Evolutionary conservation across 2,329 filamentous ascomycete genomes (phyloP).

Genomic region (Colletotrichum karsti): DNA sequence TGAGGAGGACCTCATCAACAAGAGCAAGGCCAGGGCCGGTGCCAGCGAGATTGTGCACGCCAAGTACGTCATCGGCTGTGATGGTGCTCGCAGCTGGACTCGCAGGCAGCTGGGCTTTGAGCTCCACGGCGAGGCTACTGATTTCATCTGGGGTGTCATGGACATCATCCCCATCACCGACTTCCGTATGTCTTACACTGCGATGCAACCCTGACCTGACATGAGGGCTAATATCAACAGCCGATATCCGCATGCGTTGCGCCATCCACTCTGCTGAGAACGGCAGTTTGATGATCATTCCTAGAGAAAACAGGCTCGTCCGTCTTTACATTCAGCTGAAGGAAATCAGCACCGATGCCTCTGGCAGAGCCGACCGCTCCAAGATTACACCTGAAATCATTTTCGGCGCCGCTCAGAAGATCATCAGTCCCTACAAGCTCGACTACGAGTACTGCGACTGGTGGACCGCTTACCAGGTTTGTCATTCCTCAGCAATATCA

Average conservation of each 20-base stretch:
- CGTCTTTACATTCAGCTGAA: constrained; percentile 73
- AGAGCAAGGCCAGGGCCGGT: constrained; percentile 38
- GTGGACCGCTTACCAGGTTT: constrained; percentile 72
- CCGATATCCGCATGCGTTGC: constrained; percentile 65
- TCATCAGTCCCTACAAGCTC: constrained; percentile 72
- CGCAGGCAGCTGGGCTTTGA: constrained; percentile 64
- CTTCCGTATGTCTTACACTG: constrained; percentile 47
- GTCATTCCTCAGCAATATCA: fast-evolving
- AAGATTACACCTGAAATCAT: constrained; percentile 71
- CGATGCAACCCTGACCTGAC: neutral
- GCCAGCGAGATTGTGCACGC: constrained; percentile 55
- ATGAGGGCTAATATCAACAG: neutral
- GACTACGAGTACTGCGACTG: constrained; percentile 70
- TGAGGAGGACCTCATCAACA: constrained; percentile 45
- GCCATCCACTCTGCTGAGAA: constrained; percentile 63
- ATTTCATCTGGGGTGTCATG: constrained; percentile 57
- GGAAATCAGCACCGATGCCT: constrained; percentile 50
- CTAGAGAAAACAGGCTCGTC: constrained; percentile 69
- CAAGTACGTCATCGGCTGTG: constrained; percentile 74
- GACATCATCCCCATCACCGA: constrained; percentile 49
- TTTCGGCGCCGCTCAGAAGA: constrained; percentile 67
- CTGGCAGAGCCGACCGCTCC: constrained; percentile 60
- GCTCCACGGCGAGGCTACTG: constrained; percentile 62
- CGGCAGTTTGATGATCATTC: constrained; percentile 72
- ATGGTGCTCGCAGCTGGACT: constrained; percentile 75